phyloP scores from a whole-genome alignment of 495 filamentous ascomycete species.

The Hyaloscypha bicolor region DNA sequence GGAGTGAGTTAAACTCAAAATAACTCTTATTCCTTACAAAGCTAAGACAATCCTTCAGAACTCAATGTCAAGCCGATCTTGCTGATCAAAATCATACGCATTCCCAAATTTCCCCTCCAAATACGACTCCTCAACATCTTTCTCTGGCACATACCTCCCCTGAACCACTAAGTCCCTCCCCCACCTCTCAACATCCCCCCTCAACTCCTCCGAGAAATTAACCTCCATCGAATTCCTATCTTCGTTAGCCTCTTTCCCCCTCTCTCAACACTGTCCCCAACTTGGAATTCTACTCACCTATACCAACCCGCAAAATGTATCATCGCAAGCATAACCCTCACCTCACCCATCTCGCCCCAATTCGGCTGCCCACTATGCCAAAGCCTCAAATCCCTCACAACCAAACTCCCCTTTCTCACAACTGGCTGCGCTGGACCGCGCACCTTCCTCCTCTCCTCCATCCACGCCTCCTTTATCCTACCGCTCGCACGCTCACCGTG shows the following conservation, averaged over 20 bases:
- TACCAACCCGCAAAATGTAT: conserved; percentile 40
- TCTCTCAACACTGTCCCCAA: neutral
- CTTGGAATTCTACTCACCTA: neutral
- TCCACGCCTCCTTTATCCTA: conserved; percentile 41
- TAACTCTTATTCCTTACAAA: neutral
- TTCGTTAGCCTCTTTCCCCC: neutral
- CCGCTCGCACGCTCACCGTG: conserved; percentile 54
- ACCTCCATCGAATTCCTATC: conserved; percentile 52
- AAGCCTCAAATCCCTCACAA: conserved; percentile 58
- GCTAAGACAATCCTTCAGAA: neutral
- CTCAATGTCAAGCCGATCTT: neutral
- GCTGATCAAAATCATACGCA: conserved; percentile 51
- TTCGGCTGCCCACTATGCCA: conserved; percentile 68
- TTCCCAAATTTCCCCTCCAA: conserved; percentile 51
- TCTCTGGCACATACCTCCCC: conserved; percentile 43
- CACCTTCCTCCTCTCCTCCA: conserved; percentile 42
- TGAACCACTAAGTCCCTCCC: conserved; percentile 43
- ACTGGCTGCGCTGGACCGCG: conserved; percentile 50
- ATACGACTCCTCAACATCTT: conserved; percentile 40
- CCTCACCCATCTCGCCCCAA: conserved; percentile 35
- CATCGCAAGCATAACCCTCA: conserved; percentile 61
- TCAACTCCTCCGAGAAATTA: conserved; percentile 49
- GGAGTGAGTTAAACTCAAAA: neutral
- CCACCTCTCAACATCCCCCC: conserved; percentile 38
- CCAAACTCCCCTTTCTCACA: conserved; percentile 53